Percentiles rank a stretch among this genome's conserved stretches.
Evolutionary conservation across 176 grass and related monocot species (phyloP).

Genomic region (Ensete glaucum): DNA sequence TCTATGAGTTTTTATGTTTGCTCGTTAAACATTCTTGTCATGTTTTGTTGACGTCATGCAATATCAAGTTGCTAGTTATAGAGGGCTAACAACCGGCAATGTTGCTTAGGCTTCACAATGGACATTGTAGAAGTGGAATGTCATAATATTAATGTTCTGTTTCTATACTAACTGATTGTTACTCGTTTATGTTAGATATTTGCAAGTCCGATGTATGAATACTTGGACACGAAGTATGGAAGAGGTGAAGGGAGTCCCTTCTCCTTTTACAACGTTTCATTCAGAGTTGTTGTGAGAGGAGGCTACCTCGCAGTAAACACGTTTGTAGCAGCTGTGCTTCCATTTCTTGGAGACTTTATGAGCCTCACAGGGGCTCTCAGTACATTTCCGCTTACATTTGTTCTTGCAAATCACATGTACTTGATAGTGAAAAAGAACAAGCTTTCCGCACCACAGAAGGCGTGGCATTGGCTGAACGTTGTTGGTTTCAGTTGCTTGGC

Average conservation of each 20-base stretch:
- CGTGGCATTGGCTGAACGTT: constrained; percentile 92
- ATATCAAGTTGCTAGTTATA: background rate
- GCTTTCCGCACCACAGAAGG: constrained; percentile 42
- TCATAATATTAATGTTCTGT: background rate
- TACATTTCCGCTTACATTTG: constrained; percentile 89
- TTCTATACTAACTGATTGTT: background rate
- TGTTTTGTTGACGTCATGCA: background rate
- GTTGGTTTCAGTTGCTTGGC: constrained; percentile 53
- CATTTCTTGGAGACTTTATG: constrained; percentile 90
- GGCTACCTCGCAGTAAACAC: constrained; percentile 82
- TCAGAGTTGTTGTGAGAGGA: constrained; percentile 68
- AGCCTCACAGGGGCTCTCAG: constrained; percentile 88
- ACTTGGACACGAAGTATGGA: constrained; percentile 73
- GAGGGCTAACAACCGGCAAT: too few species aligned
- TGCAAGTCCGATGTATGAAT: constrained; percentile 95
- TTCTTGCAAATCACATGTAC: constrained; percentile 95
- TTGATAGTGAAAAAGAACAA: constrained; percentile 58
- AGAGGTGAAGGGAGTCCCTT: constrained; percentile 57
- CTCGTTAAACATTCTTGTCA: background rate
- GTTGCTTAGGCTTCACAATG: too few species aligned
- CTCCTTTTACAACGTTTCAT: constrained; percentile 53
- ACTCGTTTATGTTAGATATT: constrained; percentile 57
- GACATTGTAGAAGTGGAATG: too few species aligned
- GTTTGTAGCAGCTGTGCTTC: constrained; percentile 69
- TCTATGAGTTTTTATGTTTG: background rate